Conservation (phyloP, 225 moss, liverwort and hornwort genomes). For the Lunularia cruciata region DNA sequence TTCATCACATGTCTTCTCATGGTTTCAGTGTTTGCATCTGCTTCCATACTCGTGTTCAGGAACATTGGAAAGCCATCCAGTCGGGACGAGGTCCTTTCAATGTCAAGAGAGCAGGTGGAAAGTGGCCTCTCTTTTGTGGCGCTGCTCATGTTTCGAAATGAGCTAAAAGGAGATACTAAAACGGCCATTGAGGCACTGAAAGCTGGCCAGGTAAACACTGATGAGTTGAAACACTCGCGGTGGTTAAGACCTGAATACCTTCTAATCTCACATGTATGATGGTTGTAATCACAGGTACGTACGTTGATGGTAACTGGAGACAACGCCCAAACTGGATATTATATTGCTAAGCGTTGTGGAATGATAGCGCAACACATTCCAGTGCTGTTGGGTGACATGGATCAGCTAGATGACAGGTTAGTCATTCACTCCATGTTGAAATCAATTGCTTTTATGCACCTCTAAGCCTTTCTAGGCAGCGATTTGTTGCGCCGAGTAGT, state of each 20-base stretch:
- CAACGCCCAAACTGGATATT: slow-evolving; percentile 62
- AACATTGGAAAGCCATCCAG: slow-evolving; percentile 40
- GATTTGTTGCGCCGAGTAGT: not conserved
- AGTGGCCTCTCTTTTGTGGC: slow-evolving; percentile 44
- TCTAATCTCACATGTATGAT: not conserved
- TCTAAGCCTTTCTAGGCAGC: not conserved
- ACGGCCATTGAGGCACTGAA: slow-evolving; percentile 42
- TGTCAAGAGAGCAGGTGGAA: slow-evolving; percentile 61
- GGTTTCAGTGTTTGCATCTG: not conserved
- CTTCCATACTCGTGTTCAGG: slow-evolving; percentile 26
- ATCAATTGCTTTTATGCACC: not conserved
- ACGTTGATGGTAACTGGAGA: slow-evolving; percentile 71
- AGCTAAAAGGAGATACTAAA: slow-evolving; percentile 54
- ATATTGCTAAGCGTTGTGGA: slow-evolving; percentile 53
- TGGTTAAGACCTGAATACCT: not conserved
- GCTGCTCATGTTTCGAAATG: slow-evolving; percentile 64
- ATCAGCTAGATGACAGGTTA: slow-evolving; percentile 6
- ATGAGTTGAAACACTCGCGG: not conserved
- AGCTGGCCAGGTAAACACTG: slow-evolving; percentile 44
- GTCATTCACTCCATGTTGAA: not conserved
- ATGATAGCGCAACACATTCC: slow-evolving; percentile 47
- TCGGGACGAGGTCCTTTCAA: slow-evolving; percentile 31
- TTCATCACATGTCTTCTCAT: not conserved
- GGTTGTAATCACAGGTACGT: slow-evolving; percentile 45
- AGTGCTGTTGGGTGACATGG: slow-evolving; percentile 52